Percentiles rank a stretch among this genome's conserved stretches.
Evolutionary conservation across 1,284 basidiomycete species (phyloP).

Genomic region (Fomitiporia mediterranea): DNA sequence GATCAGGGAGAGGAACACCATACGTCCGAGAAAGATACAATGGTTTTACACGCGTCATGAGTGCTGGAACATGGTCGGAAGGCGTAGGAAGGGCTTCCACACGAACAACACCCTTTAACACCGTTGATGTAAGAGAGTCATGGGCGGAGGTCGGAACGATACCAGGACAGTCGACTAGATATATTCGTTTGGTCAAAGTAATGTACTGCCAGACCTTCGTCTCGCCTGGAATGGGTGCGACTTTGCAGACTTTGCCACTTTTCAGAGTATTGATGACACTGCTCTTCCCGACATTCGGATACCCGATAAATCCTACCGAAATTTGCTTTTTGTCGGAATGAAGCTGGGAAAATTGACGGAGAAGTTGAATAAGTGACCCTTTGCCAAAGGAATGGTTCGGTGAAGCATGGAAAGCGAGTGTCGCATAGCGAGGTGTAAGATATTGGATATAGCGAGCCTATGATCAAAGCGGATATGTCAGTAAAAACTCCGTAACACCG

Average conservation of each 20-base stretch:
- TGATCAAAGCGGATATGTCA: constrained; percentile 6
- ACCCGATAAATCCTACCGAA: constrained; percentile 96
- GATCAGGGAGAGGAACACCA: constrained; percentile 62
- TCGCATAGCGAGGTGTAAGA: constrained; percentile 90
- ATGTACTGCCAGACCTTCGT: constrained; percentile 99
- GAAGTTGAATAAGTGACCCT: constrained; percentile 94
- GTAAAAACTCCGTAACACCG: constrained; percentile 14
- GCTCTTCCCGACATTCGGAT: constrained; percentile 98
- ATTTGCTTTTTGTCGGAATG: constrained; percentile 99
- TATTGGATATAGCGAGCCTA: constrained; percentile 97
- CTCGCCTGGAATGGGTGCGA: constrained; percentile 97
- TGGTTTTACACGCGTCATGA: constrained; percentile 88
- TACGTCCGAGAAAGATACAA: constrained; percentile 93
- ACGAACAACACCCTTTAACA: constrained; percentile 95
- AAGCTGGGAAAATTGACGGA: constrained; percentile 94
- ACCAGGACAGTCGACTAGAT: constrained; percentile 98
- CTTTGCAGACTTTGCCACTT: constrained; percentile 96
- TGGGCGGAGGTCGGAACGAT: constrained; percentile 92
- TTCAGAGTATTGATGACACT: constrained; percentile 99
- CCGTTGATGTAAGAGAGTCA: constrained; percentile 89
- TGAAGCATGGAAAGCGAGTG: constrained; percentile 97
- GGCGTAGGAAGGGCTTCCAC: constrained; percentile 94
- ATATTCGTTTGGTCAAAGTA: constrained; percentile 91
- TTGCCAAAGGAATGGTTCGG: constrained; percentile 99
- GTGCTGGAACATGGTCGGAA: constrained; percentile 86